Evolutionary conservation across 148 eudicot genomes (phyloP).

Genomic region (Chenopodium berlandieri): DNA sequence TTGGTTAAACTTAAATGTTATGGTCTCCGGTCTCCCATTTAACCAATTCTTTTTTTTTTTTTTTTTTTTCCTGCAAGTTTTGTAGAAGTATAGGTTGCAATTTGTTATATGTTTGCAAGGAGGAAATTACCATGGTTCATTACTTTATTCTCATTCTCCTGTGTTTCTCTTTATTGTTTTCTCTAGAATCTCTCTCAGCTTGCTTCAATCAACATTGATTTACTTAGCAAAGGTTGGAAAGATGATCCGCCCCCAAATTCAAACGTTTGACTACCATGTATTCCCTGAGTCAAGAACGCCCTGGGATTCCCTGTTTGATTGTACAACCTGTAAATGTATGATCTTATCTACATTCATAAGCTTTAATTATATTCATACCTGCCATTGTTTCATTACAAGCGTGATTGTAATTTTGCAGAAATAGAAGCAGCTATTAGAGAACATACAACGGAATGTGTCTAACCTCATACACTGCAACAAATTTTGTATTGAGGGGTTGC

Average conservation of each 20-base stretch:
- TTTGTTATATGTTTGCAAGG: background rate
- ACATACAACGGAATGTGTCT: background rate
- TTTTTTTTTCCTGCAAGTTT: too few relatives aligned
- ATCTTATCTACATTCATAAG: background rate
- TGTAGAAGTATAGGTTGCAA: too few relatives aligned
- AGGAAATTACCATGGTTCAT: background rate
- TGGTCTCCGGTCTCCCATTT: too few relatives aligned
- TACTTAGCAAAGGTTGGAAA: conserved; percentile 86
- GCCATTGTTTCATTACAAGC: background rate
- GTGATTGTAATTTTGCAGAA: conserved; percentile 13
- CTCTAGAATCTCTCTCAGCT: conserved; percentile 95
- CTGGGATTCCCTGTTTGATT: conserved; percentile 19
- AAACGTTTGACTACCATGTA: conserved; percentile 27
- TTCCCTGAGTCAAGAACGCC: background rate
- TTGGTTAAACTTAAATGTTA: too few relatives aligned
- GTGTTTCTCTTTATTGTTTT: background rate
- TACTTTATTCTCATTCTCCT: background rate
- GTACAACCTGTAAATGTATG: conserved; percentile 62
- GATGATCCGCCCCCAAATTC: conserved; percentile 64
- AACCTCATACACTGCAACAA: background rate
- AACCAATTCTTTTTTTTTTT: too few relatives aligned
- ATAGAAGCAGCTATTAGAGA: conserved; percentile 24
- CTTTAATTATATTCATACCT: background rate
- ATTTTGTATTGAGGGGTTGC: conserved; percentile 6
- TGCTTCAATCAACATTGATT: conserved; percentile 79